A percentile compares a stretch with the other conserved stretches of the same genome.
phyloP scores from a whole-genome alignment of 768 basidiomycete species.

The Chalciporus piperatus region DNA sequence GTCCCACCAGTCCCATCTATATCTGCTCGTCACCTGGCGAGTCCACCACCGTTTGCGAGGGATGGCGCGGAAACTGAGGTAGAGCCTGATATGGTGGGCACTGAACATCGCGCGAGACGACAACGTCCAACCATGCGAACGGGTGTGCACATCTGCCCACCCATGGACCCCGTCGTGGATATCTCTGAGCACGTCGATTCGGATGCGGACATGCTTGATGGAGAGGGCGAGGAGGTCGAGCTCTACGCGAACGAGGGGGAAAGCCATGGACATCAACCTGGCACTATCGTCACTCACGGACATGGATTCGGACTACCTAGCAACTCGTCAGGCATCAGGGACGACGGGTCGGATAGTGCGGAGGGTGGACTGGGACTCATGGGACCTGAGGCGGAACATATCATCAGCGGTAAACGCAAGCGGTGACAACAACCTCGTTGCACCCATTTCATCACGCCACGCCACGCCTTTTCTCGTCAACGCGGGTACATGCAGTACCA shows the following conservation, averaged over 20 bases:
- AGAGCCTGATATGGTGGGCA: slow-evolving; percentile 22
- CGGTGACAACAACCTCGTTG: background rate
- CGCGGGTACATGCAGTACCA: background rate
- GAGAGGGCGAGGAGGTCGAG: slow-evolving; percentile 11
- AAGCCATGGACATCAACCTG: background rate
- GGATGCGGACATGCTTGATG: slow-evolving; percentile 31
- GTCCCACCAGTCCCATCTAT: background rate
- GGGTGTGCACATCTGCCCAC: slow-evolving; percentile 20
- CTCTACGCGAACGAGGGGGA: slow-evolving; percentile 10
- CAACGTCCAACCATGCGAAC: slow-evolving; percentile 27
- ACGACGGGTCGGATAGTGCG: slow-evolving; percentile 22
- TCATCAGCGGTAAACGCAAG: slow-evolving; percentile 13
- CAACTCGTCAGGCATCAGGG: slow-evolving; percentile 10
- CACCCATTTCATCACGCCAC: background rate
- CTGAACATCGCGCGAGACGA: slow-evolving; percentile 13
- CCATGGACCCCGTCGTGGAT: slow-evolving; percentile 7
- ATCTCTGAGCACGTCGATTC: slow-evolving; percentile 10
- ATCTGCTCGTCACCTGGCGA: slow-evolving; percentile 17
- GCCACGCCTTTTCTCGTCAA: background rate
- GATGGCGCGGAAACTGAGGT: slow-evolving; percentile 36
- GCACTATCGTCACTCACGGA: slow-evolving; percentile 11
- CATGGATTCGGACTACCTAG: slow-evolving; percentile 19
- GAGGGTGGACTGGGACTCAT: background rate
- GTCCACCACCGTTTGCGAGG: slow-evolving; percentile 21
- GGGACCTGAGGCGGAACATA: slow-evolving; percentile 2